Base-by-base conservation (phyloP, 805 yeast genomes). In the Yamadazyma olivae region DNA sequence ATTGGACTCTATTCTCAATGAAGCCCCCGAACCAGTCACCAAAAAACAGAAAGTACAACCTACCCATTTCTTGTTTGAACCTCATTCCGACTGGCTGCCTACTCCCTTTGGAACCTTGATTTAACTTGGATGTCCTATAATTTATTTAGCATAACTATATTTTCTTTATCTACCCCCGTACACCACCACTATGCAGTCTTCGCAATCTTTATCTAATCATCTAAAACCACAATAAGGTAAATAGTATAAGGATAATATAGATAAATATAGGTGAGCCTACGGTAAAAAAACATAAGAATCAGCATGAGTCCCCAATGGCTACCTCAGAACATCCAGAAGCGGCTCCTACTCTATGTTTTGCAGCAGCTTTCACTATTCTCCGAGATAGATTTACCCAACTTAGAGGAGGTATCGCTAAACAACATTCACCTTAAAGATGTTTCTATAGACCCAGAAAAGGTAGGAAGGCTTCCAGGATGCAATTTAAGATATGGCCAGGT, bases 291-390 rank as follows among this genome's bases (percentile, higher is more conserved):
- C n/a, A n/a, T n/a, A n/a, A n/a, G n/a, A n/a, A 24, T 9, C 17
- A 32, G 16, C 28, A 43, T 43, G 47, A 40, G 44, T 35, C 44
- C 44, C 6, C 46, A 39, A 28, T 36, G 39, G 39, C 21, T 36
- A 14, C 39, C 39, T 25, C 39, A 36, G 56, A 85, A 83, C 58
- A 70, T 90, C 27, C 96, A 89, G 51, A 83, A 85, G 60, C 69
- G 95, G 48, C 73, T 89, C 25, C 74, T 90, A 28, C 77, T 84
- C 28, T 88, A 87, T 57, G 77, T 89, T 4, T 71, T 90, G 17
- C 86, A 84, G 54, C 91, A 87, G 57, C 74, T 89, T 29, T 79
- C 90, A 12, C 61, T 90, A 27, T 86, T 90, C 51, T 83, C 95
- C 1, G 84, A 82, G 46, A 74, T 89, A 16, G 95, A 89, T 56